A percentile compares a stretch with the other conserved stretches of the same genome.
These are phyloP conservation scores for Fragaria ananassa DNA, from an alignment of 306 rosid genomes.

Conservation along the genomic window DNA sequence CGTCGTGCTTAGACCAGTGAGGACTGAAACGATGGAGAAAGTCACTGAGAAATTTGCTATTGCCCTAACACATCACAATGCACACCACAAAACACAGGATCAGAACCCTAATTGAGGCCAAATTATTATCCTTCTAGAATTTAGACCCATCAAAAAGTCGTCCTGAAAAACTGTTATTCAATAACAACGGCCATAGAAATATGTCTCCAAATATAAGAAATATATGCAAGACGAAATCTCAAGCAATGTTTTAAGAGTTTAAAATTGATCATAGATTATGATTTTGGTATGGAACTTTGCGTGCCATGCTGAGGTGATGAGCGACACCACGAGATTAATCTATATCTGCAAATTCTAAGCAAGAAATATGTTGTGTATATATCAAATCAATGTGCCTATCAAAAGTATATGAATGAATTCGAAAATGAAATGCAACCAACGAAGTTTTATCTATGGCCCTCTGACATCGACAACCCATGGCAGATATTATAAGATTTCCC, in stretches of 20 bases:
- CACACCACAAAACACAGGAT: background rate
- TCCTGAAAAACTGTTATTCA: background rate
- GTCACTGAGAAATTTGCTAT: slow-evolving; percentile 41
- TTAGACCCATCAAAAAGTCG: background rate
- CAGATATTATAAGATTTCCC: background rate
- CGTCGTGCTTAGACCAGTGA: slow-evolving; percentile 40
- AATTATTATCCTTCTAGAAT: background rate
- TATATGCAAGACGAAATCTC: background rate
- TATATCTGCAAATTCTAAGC: background rate
- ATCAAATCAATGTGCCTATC: background rate
- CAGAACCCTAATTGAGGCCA: background rate
- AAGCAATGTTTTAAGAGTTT: background rate
- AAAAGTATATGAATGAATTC: background rate
- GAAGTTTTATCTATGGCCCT: background rate
- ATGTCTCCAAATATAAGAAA: background rate
- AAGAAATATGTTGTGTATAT: background rate
- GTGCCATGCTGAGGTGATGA: background rate
- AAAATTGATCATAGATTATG: background rate
- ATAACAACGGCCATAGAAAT: background rate
- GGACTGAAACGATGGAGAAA: slow-evolving; percentile 39
- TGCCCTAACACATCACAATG: slow-evolving; percentile 18
- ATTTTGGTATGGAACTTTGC: background rate
- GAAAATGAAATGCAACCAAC: background rate
- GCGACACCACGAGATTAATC: background rate
- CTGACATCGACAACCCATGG: background rate